Evolutionary conservation across 1,139 yeast species (phyloP), one percentile per base, ranked within the genome.

Genomic region (Blastobotrys aristatus): DNA sequence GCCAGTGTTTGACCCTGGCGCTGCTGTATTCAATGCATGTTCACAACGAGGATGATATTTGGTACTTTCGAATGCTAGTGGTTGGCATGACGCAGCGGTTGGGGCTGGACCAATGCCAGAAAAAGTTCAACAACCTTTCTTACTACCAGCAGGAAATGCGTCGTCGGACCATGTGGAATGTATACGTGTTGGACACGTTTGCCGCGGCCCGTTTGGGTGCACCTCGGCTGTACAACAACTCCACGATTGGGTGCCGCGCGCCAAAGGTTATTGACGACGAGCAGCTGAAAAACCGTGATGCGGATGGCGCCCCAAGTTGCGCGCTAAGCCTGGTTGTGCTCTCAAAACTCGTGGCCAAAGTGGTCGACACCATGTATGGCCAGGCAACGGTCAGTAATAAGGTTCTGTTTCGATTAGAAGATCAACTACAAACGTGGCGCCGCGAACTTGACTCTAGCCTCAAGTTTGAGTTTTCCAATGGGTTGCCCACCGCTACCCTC

Each of bases 41-140:
- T 7, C 95, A 95, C 14, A 89, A 85, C 62, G 76, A 81, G 35
- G 75, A 80, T 13, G 81, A 88, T 1, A 76, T 89, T 50, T 88
- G 87, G 68, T 84, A 82, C 50, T 71, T 84, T 40, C 73, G 96
- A 52, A 90, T 92, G 39, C 72, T 83, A 57, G 82, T 84, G 6
- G 80, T 84, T 4, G 81, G 89, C 24, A 84, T 86, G 90, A 84
- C 92, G 2, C 95, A 86, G 59, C 94, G 89, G 57, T 69, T 89
- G 47, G 78, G 96, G 57, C 71, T 89, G 45, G 95, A 88, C 62
- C 75, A 95, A 55, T 84, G 95, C 66, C 96, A 95, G 13, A 84
- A 90, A 13, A 90, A 94, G 0, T 90, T 88, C 4, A 81, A 83
- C 5, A 76, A 79, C 7, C 52, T 65, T 4, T 42, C 56, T 20